A percentile compares a stretch with the other conserved stretches of the same genome.
phyloP scores from a whole-genome alignment of 805 yeast genomes.

The Starmera caribaea region DNA sequence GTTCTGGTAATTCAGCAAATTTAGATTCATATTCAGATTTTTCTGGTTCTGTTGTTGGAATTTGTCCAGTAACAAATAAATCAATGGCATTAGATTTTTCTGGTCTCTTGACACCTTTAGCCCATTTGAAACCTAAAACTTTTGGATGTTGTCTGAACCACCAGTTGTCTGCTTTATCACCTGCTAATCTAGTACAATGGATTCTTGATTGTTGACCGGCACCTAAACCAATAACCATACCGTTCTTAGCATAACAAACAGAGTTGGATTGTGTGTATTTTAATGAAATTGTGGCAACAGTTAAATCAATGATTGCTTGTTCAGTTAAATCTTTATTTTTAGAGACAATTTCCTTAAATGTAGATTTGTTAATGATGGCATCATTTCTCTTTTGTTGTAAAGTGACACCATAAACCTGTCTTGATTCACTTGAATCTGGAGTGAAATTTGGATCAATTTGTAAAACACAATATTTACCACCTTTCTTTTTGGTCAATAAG shows the following conservation, averaged over 20 bases:
- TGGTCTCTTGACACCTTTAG: constrained; percentile 96
- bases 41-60: constrained; percentile 89
- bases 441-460: constrained; percentile 92
- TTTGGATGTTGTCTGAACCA: constrained; percentile 98
- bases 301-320: constrained; percentile 87
- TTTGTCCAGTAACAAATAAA: constrained; percentile 82
- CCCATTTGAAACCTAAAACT: constrained; percentile 92
- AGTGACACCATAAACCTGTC: constrained; percentile 94
- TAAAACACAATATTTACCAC: constrained; percentile 93
- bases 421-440: constrained; percentile 74
- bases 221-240: constrained; percentile 98
- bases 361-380: constrained; percentile 83
- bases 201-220: constrained; percentile 99
- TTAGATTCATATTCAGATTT: constrained; percentile 85
- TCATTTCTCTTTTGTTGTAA: constrained; percentile 97
- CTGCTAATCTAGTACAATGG: constrained; percentile 98
- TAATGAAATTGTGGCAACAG: constrained; percentile 94
- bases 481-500: constrained; percentile 84
- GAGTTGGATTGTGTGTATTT: constrained; percentile 98
- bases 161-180: constrained; percentile 99
- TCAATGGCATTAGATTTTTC: constrained; percentile 98
- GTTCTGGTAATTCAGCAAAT: constrained; percentile 75
- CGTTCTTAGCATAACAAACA: constrained; percentile 96
- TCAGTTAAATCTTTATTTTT: constrained; percentile 79
- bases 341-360: constrained; percentile 89